Conservation (phyloP, 805 yeast genomes). For the Sungouiozyma intestinalis region DNA sequence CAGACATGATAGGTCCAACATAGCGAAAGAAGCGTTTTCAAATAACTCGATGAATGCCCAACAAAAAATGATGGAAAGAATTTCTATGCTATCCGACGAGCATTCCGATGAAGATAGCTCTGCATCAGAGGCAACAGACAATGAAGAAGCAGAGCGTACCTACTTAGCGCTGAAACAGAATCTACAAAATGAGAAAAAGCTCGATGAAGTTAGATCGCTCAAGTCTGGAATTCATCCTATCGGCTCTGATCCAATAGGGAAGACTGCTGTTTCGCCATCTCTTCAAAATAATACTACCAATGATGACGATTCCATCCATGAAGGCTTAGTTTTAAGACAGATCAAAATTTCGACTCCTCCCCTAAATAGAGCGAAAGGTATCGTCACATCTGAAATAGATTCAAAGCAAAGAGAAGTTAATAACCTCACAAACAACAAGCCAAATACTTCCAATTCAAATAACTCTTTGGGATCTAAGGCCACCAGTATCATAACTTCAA, state of each 20-base stretch:
- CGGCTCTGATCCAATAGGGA: background rate
- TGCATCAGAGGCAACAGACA: background rate
- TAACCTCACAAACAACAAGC: background rate
- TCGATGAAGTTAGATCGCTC: background rate
- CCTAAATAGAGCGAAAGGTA: background rate
- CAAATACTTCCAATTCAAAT: background rate
- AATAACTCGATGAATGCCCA: background rate
- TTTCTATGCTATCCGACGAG: constrained; percentile 1
- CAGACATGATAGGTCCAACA: constrained; percentile 1
- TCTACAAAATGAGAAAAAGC: constrained; percentile 2
- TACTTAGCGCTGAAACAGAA: constrained; percentile 15
- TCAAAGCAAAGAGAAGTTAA: background rate
- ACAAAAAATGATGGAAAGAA: background rate
- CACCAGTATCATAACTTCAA: background rate
- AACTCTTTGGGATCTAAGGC: background rate
- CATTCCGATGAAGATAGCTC: constrained; percentile 1
- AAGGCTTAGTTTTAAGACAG: background rate
- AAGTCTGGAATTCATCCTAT: background rate
- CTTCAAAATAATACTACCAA: background rate
- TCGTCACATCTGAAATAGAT: background rate
- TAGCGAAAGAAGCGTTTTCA: background rate
- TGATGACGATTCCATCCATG: background rate
- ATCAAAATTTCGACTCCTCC: background rate
- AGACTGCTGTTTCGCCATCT: background rate
- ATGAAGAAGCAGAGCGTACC: constrained; percentile 12